These are phyloP conservation scores for Salvia splendens DNA, from an alignment of 257 asterid genomes.

Conservation along the genomic window DNA sequence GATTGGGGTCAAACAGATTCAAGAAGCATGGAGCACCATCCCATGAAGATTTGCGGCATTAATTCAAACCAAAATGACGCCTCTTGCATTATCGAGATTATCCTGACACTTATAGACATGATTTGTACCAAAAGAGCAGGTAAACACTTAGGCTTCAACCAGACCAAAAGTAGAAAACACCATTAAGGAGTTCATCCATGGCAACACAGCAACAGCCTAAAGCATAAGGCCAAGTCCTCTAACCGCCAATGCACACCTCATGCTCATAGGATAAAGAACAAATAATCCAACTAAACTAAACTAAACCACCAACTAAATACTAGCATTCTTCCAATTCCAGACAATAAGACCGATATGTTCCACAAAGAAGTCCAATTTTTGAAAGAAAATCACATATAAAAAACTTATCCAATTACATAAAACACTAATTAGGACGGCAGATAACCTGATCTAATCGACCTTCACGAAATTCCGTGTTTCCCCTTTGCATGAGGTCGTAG, in stretches of 20 bases:
- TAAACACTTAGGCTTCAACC: not conserved
- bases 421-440: conserved; percentile 25
- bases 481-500: conserved; percentile 58
- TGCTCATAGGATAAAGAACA: conserved; percentile 15
- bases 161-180: not conserved
- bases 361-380: conserved; percentile 5
- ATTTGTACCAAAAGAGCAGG: not conserved
- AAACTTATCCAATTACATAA: not conserved
- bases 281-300: not conserved
- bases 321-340: not conserved
- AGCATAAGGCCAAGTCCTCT: conserved; percentile 16
- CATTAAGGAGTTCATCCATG: not conserved
- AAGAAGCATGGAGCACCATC: conserved; percentile 1
- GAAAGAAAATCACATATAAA: not conserved
- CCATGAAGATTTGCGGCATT: conserved; percentile 1
- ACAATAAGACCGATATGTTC: not conserved
- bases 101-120: not conserved
- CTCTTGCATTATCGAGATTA: conserved; percentile 12
- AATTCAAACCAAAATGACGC: conserved; percentile 14
- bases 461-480: conserved; percentile 71
- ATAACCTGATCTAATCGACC: conserved; percentile 73
- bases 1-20: not conserved
- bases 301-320: conserved; percentile 9
- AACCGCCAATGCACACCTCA: conserved; percentile 5
- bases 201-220: not conserved